Conservation (phyloP, 176 grass and related monocot species). For the Musa troglodytarum region DNA sequence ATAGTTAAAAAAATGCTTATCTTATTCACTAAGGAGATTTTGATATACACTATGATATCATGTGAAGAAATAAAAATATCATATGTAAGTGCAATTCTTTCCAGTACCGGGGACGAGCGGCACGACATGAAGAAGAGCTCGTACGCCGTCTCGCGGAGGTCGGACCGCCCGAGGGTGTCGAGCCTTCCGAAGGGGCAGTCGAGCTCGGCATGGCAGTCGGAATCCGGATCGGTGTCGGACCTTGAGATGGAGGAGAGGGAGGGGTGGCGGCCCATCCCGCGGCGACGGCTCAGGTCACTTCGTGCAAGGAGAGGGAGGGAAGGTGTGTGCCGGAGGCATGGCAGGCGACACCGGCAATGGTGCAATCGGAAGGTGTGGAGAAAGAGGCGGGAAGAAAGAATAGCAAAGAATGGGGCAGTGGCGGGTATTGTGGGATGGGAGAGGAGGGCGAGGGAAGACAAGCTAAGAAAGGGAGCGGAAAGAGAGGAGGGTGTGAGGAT, state of each 20-base stretch:
- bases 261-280: not conserved
- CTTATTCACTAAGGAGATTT: too few relatives aligned
- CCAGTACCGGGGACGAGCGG: conserved; percentile 26
- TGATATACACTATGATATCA: too few relatives aligned
- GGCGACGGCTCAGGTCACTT: not conserved
- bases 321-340: not conserved
- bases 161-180: conserved; percentile 31
- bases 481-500: not conserved
- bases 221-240: not conserved
- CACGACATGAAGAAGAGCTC: conserved; percentile 69
- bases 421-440: not conserved
- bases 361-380: not conserved
- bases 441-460: too few relatives aligned
- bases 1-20: too few relatives aligned
- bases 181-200: conserved; percentile 47
- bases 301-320: not conserved
- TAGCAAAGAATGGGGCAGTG: not conserved
- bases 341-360: not conserved
- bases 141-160: conserved; percentile 63
- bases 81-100: too few relatives aligned
- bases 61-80: too few relatives aligned
- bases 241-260: not conserved
- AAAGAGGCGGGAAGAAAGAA: not conserved
- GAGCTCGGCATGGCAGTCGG: conserved; percentile 29
- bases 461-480: not conserved